Evolutionary conservation across 148 eudicot species (phyloP).

Genomic region (Chenopodium berlandieri): DNA sequence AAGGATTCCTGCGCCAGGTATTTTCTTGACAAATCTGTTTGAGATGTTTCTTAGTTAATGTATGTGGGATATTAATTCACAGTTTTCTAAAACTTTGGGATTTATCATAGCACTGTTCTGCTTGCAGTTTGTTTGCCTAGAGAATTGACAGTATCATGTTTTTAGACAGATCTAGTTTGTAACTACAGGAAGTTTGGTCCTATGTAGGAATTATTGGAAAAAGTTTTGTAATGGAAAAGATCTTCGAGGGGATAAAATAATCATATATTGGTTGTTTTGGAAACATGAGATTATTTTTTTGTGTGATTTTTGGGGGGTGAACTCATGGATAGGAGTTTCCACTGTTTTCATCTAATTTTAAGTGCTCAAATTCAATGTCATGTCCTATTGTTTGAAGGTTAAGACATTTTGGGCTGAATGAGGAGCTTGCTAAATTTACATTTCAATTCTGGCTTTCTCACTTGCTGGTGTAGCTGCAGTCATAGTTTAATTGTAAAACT

Average conservation of each 20-base stretch:
- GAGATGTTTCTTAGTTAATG: neutral
- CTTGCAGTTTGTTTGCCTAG: neutral
- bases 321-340: too few relatives aligned
- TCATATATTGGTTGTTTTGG: neutral
- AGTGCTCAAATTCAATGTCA: too few relatives aligned
- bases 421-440: too few relatives aligned
- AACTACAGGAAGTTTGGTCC: neutral
- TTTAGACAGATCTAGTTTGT: neutral
- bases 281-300: too few relatives aligned
- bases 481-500: too few relatives aligned
- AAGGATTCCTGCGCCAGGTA: constrained; percentile 94
- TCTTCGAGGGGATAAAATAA: neutral
- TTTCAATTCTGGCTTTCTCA: too few relatives aligned
- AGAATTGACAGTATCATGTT: neutral
- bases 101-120: neutral
- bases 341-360: too few relatives aligned
- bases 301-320: too few relatives aligned
- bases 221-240: neutral
- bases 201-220: neutral
- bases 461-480: neutral
- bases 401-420: too few relatives aligned
- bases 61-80: neutral
- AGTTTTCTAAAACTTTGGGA: neutral
- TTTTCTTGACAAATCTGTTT: constrained; percentile 3
- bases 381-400: too few relatives aligned